Percentiles rank a stretch among this genome's conserved stretches.
Evolutionary conservation across 768 basidiomycete species (phyloP).

Genomic region (Calocera cornea): DNA sequence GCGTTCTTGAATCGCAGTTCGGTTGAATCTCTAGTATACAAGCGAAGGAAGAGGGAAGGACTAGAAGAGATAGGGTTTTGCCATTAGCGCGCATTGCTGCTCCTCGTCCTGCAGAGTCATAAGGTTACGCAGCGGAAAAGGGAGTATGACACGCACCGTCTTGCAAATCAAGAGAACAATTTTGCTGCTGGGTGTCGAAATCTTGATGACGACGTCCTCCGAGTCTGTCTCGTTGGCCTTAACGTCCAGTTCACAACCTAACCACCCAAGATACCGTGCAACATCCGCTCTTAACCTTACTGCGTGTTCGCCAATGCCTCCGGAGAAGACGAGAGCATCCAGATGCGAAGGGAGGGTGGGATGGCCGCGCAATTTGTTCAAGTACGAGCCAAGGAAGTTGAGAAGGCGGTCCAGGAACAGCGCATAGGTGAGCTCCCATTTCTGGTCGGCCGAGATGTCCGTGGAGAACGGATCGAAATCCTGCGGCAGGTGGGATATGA

Average conservation of each 20-base stretch:
- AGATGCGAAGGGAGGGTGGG: conserved; percentile 30
- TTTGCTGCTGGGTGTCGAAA: neutral
- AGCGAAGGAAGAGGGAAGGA: no score
- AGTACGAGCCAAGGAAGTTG: conserved; percentile 59
- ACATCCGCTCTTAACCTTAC: conserved; percentile 47
- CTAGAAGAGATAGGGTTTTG: neutral
- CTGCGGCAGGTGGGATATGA: conserved; percentile 32
- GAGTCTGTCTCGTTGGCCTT: conserved; percentile 33
- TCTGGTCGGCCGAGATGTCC: conserved; percentile 24
- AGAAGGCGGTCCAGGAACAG: conserved; percentile 65
- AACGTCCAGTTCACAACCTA: conserved; percentile 49
- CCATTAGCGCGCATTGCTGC: conserved; percentile 13
- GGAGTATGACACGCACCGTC: neutral
- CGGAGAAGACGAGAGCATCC: conserved; percentile 73
- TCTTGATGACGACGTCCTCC: conserved; percentile 13
- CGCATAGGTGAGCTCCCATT: conserved; percentile 53
- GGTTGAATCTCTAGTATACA: no score
- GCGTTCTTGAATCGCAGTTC: no score
- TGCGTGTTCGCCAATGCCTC: conserved; percentile 76
- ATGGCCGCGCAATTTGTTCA: conserved; percentile 44
- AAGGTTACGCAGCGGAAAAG: neutral
- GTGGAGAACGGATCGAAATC: conserved; percentile 22
- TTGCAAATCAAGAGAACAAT: neutral
- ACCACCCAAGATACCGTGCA: conserved; percentile 37
- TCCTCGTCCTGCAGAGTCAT: conserved; percentile 13